Evolutionary conservation across 257 asterid species (phyloP).

Genomic region (Avicennia marina): DNA sequence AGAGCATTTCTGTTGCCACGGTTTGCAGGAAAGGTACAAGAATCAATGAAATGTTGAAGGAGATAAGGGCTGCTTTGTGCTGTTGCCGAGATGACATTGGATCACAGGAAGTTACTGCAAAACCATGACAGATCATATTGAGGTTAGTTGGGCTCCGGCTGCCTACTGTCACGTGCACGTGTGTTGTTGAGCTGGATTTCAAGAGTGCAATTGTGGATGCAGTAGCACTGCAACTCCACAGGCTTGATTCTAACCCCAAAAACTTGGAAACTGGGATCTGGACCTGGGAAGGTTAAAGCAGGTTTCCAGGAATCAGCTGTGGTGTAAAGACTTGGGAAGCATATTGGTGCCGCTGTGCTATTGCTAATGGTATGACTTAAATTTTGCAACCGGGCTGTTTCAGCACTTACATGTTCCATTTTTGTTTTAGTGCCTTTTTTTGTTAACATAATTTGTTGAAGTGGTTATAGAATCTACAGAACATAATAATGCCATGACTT

Average conservation of each 20-base stretch:
- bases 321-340: neutral
- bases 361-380: neutral
- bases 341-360: neutral
- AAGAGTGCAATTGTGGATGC: neutral
- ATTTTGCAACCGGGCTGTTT: neutral
- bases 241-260: neutral
- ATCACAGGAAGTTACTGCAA: constrained; percentile 7
- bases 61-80: constrained; percentile 63
- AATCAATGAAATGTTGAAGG: constrained; percentile 58
- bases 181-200: neutral
- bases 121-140: neutral
- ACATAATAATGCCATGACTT: neutral
- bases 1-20: neutral
- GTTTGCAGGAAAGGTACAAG: constrained; percentile 56
- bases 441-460: neutral
- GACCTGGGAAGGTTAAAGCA: neutral
- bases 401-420: neutral
- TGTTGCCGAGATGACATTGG: constrained; percentile 31
- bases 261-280: neutral
- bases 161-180: neutral
- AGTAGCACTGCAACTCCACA: neutral
- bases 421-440: neutral
- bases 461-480: neutral
- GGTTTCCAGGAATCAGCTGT: neutral
- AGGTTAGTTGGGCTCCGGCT: neutral